Evolutionary conservation across 768 basidiomycete genomes (phyloP).

Genomic region (Vararia minispora): DNA sequence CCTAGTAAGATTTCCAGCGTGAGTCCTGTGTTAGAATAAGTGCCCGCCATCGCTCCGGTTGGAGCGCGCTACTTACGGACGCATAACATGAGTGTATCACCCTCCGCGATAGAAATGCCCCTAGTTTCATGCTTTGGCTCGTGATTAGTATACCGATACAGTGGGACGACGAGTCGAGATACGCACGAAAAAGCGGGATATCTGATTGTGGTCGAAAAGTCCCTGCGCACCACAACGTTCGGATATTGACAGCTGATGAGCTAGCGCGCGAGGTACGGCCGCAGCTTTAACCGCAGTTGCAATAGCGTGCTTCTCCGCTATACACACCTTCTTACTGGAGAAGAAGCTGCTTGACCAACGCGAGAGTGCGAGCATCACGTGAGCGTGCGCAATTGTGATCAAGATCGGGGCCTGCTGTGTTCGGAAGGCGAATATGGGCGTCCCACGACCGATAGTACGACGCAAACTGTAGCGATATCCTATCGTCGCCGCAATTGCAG

Average conservation of each 20-base stretch:
- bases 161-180: conserved; percentile 1
- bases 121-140: conserved; percentile 19
- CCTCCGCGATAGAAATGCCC: conserved; percentile 30
- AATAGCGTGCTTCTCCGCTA: too few species aligned
- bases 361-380: conserved; percentile 34
- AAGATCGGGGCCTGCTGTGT: conserved; percentile 55
- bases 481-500: conserved; percentile 44
- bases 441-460: conserved; percentile 36
- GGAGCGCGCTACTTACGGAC: conserved; percentile 29
- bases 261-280: conserved; percentile 41
- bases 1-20: conserved; percentile 47
- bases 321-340: conserved; percentile 28
- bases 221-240: conserved; percentile 62
- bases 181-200: conserved; percentile 41
- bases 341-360: conserved; percentile 32
- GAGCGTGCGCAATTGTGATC: conserved; percentile 37
- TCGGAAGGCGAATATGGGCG: conserved; percentile 50
- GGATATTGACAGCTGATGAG: conserved; percentile 38
- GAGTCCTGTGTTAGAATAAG: conserved; percentile 35
- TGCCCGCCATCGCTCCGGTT: conserved; percentile 10
- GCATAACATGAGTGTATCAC: conserved; percentile 37
- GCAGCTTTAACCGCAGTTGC: conserved; percentile 47
- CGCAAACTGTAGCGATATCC: conserved; percentile 48
- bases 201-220: conserved; percentile 51
- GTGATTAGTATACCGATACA: conserved; percentile 18